Evolutionary conservation across 2,329 filamentous ascomycete species (phyloP).

Genomic region (Alternaria viburni): DNA sequence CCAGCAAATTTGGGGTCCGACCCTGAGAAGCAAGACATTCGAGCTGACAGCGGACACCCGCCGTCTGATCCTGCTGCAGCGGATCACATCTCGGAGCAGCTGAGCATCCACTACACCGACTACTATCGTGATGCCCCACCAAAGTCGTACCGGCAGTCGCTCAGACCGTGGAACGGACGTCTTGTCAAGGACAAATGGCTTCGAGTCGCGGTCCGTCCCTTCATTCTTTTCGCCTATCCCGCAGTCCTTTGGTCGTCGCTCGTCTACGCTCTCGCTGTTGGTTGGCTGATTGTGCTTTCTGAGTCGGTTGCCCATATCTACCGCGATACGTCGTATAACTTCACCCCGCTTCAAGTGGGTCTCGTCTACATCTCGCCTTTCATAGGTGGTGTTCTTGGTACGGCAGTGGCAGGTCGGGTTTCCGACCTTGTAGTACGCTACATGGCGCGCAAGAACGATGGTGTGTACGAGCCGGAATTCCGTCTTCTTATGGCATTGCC

Average conservation of each 20-base stretch:
- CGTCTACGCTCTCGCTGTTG: constrained; percentile 86
- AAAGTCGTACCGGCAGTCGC: constrained; percentile 74
- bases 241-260: constrained; percentile 86
- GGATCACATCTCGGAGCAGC: constrained; percentile 34
- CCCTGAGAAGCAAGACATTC: constrained; percentile 29
- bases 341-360: constrained; percentile 79
- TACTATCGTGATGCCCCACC: constrained; percentile 70
- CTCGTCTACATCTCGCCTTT: constrained; percentile 91
- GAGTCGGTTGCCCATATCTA: constrained; percentile 86
- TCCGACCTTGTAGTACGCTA: constrained; percentile 83
- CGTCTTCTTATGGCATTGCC: constrained; percentile 70
- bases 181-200: constrained; percentile 77
- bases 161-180: constrained; percentile 79
- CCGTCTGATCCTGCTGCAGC: constrained; percentile 15
- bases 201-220: constrained; percentile 77
- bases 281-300: constrained; percentile 94
- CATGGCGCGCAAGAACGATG: constrained; percentile 86
- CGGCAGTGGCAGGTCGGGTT: constrained; percentile 85
- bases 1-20: constrained; percentile 8
- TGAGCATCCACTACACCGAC: constrained; percentile 67
- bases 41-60: constrained; percentile 10
- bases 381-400: constrained; percentile 75
- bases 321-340: constrained; percentile 75
- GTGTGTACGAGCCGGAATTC: constrained; percentile 94
- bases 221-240: constrained; percentile 87